Conservation (phyloP, 225 moss, liverwort and hornwort species). For the Bryum argenteum region DNA sequence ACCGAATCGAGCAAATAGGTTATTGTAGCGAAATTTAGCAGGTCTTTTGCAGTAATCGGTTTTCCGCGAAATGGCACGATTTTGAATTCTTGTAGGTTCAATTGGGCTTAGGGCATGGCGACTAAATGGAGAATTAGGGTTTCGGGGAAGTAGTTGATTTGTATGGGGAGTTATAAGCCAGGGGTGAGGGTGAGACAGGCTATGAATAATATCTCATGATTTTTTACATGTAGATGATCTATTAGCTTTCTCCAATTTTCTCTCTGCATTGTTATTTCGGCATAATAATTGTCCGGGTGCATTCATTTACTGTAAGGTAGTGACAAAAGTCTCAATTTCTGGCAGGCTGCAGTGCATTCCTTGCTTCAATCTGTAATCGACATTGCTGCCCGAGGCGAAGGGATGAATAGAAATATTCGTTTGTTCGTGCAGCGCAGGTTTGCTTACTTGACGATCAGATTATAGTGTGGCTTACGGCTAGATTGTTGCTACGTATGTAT, state of each 20-base stretch:
- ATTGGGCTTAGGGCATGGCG: conserved; percentile 12
- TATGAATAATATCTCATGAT: too few species aligned
- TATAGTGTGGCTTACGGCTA: conserved; percentile 1
- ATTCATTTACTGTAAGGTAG: conserved; percentile 8
- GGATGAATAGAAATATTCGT: conserved; percentile 47
- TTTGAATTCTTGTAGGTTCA: conserved; percentile 2
- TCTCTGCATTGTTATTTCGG: background rate
- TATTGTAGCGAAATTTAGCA: conserved; percentile 28
- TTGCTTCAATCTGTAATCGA: conserved; percentile 55
- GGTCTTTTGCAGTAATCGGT: background rate
- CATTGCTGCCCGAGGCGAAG: conserved; percentile 59
- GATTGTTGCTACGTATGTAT: conserved; percentile 4
- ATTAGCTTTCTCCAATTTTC: conserved; percentile 15
- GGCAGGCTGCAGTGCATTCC: conserved; percentile 68
- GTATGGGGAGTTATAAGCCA: background rate
- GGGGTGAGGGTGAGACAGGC: too few species aligned
- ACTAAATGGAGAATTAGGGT: conserved; percentile 26
- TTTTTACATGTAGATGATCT: conserved; percentile 1
- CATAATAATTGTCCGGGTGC: background rate
- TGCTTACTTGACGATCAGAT: conserved; percentile 22
- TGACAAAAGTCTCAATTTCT: conserved; percentile 31
- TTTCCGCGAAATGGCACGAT: conserved; percentile 12
- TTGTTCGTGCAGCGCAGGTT: conserved; percentile 69
- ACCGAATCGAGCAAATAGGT: conserved; percentile 12
- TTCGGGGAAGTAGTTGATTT: background rate